Percentiles rank a stretch among this genome's conserved stretches.
Conservation (phyloP, 768 basidiomycete genomes). For the Pisolithus tinctorius region DNA sequence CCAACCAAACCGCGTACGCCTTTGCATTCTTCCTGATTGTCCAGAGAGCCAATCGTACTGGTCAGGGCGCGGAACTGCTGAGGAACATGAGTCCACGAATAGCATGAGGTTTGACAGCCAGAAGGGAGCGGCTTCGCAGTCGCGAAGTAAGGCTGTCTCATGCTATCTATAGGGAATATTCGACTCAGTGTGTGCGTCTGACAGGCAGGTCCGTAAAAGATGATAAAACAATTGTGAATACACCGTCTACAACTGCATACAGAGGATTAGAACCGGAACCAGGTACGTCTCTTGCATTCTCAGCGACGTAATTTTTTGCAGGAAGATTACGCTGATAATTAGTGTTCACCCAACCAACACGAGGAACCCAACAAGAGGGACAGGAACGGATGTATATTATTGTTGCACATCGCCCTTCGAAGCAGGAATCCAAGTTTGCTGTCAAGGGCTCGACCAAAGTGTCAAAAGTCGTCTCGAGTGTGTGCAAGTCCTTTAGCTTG, state of each 20-base stretch:
- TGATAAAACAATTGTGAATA: conserved; percentile 6
- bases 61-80: conserved; percentile 2
- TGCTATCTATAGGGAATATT: not conserved
- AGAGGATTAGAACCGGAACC: not conserved
- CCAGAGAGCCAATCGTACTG: not conserved
- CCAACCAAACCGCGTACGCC: not conserved
- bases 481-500: conserved; percentile 25
- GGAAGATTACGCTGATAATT: not conserved
- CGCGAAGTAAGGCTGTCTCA: conserved; percentile 4
- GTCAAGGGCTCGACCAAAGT: conserved; percentile 27
- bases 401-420: conserved; percentile 22
- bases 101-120: not conserved
- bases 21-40: not conserved
- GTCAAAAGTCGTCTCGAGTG: conserved; percentile 17
- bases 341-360: not conserved
- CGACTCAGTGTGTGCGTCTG: not conserved
- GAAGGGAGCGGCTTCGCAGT: not conserved
- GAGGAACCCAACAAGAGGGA: not conserved
- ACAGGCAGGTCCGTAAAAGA: conserved; percentile 13
- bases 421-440: conserved; percentile 27
- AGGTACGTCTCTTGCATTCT: conserved; percentile 7
- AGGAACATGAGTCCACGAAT: not conserved
- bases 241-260: not conserved
- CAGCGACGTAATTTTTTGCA: not conserved
- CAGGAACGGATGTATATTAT: conserved; percentile 21